Percentiles rank a stretch among this genome's conserved stretches.
phyloP scores from a whole-genome alignment of 2,329 filamentous ascomycete genomes.

The Atkinsonella texensis region DNA sequence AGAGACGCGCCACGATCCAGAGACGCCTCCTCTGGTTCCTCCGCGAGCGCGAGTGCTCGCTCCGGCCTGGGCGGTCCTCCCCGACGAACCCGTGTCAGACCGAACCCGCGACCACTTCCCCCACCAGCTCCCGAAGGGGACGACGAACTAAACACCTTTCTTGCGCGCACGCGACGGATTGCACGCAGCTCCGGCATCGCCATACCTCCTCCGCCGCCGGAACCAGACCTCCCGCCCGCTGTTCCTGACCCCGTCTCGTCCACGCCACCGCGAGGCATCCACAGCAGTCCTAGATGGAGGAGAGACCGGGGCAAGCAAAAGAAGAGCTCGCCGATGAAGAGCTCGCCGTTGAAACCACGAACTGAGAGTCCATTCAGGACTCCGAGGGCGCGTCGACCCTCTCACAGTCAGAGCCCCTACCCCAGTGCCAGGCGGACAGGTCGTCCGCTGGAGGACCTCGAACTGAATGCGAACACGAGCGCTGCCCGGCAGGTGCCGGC shows the following conservation, averaged over 20 bases:
- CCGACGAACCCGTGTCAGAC: constrained; percentile 28
- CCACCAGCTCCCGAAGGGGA: constrained; percentile 24
- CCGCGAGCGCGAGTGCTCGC: constrained; percentile 9
- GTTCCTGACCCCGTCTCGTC: constrained; percentile 40
- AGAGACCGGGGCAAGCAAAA: constrained; percentile 21
- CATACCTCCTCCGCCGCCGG: constrained; percentile 23
- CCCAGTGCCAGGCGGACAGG: not conserved
- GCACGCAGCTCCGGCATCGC: constrained; percentile 20
- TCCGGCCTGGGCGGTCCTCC: constrained; percentile 25
- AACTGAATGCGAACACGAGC: constrained; percentile 13
- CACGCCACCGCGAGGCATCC: constrained; percentile 46
- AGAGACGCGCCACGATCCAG: constrained; percentile 9
- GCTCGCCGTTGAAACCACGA: constrained; percentile 38
- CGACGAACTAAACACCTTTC: constrained; percentile 19
- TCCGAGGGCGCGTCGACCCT: constrained; percentile 3
- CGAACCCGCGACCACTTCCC: constrained; percentile 34
- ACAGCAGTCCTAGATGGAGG: constrained; percentile 42
- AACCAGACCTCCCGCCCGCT: constrained; percentile 53
- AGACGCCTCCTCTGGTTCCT: constrained; percentile 8
- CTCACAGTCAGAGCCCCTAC: constrained; percentile 3
- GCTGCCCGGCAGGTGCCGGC: constrained; percentile 30
- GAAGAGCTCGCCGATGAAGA: constrained; percentile 27
- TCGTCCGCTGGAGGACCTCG: constrained; percentile 4
- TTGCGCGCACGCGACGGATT: constrained; percentile 16
- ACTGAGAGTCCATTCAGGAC: constrained; percentile 17